phyloP scores from a whole-genome alignment of 2,329 filamentous ascomycete genomes.

The Raffaelea albimanens region DNA sequence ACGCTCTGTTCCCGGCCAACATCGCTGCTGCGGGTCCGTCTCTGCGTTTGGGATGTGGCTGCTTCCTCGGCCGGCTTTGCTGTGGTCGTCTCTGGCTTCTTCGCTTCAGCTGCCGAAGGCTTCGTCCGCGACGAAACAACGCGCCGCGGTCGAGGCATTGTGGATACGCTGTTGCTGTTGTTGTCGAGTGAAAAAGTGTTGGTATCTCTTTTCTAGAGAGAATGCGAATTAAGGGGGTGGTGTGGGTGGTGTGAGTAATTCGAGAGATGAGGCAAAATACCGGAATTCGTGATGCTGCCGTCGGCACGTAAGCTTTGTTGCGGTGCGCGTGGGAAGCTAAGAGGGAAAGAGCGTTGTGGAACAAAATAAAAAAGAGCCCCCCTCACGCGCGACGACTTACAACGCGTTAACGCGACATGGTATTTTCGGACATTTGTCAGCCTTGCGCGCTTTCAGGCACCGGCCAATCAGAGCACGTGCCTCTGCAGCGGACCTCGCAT shows the following conservation, averaged over 20 bases:
- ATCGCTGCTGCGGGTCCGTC: constrained; percentile 8
- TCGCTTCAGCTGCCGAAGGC: background rate
- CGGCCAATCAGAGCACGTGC: background rate
- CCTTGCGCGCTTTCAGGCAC: background rate
- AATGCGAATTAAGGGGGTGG: background rate
- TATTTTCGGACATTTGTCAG: background rate
- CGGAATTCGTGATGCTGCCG: background rate
- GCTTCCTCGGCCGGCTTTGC: constrained; percentile 1
- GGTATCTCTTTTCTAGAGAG: background rate
- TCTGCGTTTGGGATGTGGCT: constrained; percentile 10
- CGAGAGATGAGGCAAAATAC: constrained; percentile 5
- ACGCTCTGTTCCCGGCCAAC: constrained; percentile 6
- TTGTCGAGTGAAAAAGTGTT: background rate
- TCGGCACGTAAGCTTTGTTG: background rate
- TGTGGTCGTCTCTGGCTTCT: background rate
- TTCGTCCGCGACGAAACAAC: constrained; percentile 6
- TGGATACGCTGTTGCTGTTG: background rate
- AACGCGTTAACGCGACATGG: background rate
- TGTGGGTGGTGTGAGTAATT: too few relatives aligned
- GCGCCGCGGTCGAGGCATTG: constrained; percentile 14
- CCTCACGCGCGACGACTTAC: background rate
- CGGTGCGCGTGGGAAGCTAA: too few relatives aligned
- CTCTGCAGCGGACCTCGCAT: background rate
- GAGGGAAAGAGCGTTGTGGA: background rate
- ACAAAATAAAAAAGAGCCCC: background rate